Evolutionary conservation across 2,329 filamentous ascomycete species (phyloP), one percentile per base, ranked within the genome.

Genomic region (Aureobasidium vineae): DNA sequence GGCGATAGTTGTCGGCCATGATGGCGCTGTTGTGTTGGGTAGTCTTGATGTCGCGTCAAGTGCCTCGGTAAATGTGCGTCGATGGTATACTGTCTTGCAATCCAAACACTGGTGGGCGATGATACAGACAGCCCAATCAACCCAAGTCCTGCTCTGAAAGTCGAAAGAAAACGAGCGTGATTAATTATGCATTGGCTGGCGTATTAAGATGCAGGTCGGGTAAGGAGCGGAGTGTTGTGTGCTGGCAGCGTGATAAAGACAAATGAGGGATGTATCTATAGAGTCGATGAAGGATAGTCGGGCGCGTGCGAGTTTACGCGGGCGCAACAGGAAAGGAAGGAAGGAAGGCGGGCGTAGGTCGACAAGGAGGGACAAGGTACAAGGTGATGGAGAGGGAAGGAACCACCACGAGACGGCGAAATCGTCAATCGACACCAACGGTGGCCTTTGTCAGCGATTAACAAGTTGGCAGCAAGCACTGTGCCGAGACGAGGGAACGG

Each of bases 401-500:
- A 64, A 64, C 61, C 47, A 64, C 61, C 36, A 40, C 38, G 38
- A 64, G 61, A 64, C 61, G 61, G 61, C 61, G 38, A 45, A 54
- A 64, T 64, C 61, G 49, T 41, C 61, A 64, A 64, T 64, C 61
- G 61, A 64, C 61, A 64, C 38, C 61, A 64, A 64, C 61, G 61
- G 61, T 64, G 47, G 36, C 47, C 61, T 64, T 64, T 64, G 61
- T 64, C 61, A 52, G 59, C 45, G 43, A 50, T 31, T 52, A 41
- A 52, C 59, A 63, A 52, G 59, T 31, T 52, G 36, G 36, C 59
- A 63, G 40, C 45, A 63, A 63, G 16, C 57, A 45, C 61, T 43
- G 47, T 43, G 61, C 61, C 61, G 49, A 64, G 61, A 38, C 33
- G 49, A 50, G 59, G 59, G 45, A 40, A 31, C 43, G 49, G 49